These are phyloP conservation scores for Leucocoprinus birnbaumii DNA, from an alignment of 768 basidiomycete genomes.

Conservation along the genomic window DNA sequence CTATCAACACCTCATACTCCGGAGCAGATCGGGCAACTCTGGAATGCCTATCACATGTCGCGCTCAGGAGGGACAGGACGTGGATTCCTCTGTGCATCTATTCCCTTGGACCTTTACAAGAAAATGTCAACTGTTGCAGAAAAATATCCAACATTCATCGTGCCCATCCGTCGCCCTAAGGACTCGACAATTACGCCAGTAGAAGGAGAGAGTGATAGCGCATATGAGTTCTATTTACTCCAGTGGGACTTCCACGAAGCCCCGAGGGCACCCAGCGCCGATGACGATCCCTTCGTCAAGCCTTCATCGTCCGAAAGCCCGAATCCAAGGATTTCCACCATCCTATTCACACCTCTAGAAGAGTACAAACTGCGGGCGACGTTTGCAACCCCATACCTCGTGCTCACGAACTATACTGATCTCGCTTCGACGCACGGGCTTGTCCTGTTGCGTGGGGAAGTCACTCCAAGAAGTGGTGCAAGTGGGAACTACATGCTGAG, in stretches of 20 bases:
- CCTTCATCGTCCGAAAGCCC: constrained; percentile 22
- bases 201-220: constrained; percentile 34
- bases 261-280: constrained; percentile 55
- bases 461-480: constrained; percentile 60
- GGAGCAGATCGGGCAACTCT: constrained; percentile 75
- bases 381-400: constrained; percentile 90
- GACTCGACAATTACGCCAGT: constrained; percentile 17
- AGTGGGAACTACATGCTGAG: constrained; percentile 54
- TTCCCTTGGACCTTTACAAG: constrained; percentile 70
- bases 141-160: constrained; percentile 74
- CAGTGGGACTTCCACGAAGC: constrained; percentile 87
- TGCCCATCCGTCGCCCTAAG: constrained; percentile 68
- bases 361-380: constrained; percentile 86
- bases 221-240: constrained; percentile 81
- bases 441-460: constrained; percentile 89
- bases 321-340: constrained; percentile 63
- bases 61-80: constrained; percentile 79
- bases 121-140: constrained; percentile 63
- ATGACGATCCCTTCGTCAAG: constrained; percentile 43
- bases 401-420: constrained; percentile 91
- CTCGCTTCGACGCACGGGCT: constrained; percentile 73
- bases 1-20: constrained; percentile 65
- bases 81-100: constrained; percentile 80
- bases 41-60: constrained; percentile 87
- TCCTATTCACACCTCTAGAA: constrained; percentile 89